Evolutionary conservation across 192 early-diverging fungal species (phyloP).

Genomic region (Mortierella alpina): DNA sequence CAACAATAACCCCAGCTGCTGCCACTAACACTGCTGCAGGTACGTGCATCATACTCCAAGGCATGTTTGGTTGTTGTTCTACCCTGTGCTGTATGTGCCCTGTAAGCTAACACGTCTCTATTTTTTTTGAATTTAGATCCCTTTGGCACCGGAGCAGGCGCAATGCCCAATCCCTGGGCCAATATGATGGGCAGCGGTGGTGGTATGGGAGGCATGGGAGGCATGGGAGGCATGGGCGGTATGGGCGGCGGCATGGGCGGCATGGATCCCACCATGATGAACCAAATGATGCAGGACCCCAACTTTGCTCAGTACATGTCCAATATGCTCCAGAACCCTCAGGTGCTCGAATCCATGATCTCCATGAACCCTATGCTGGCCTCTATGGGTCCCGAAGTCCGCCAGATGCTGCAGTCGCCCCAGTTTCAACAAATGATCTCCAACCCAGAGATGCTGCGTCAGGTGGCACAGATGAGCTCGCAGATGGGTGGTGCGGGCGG

Average conservation of each 20-base stretch:
- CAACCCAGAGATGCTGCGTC: slow-evolving; percentile 85
- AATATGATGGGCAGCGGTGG: slow-evolving; percentile 55
- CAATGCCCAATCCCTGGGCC: slow-evolving; percentile 50
- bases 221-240: slow-evolving; percentile 67
- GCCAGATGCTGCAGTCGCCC: slow-evolving; percentile 84
- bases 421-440: slow-evolving; percentile 84
- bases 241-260: slow-evolving; percentile 69
- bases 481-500: slow-evolving; percentile 51
- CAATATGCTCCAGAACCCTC: slow-evolving; percentile 84
- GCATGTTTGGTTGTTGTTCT: neutral
- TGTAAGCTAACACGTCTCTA: neutral
- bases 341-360: slow-evolving; percentile 86
- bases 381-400: slow-evolving; percentile 86
- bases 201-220: slow-evolving; percentile 49
- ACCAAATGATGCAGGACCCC: slow-evolving; percentile 87
- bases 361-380: slow-evolving; percentile 85
- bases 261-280: slow-evolving; percentile 73
- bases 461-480: slow-evolving; percentile 73
- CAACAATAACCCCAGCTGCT: slow-evolving; percentile 39
- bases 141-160: slow-evolving; percentile 42
- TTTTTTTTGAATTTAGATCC: slow-evolving; percentile 19
- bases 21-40: slow-evolving; percentile 44
- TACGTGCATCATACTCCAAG: neutral
- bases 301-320: slow-evolving; percentile 85
- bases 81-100: neutral